A percentile compares a stretch with the other conserved stretches of the same genome.
phyloP scores from a whole-genome alignment of 2,329 filamentous ascomycete genomes.

The Grosmannia huntii region DNA sequence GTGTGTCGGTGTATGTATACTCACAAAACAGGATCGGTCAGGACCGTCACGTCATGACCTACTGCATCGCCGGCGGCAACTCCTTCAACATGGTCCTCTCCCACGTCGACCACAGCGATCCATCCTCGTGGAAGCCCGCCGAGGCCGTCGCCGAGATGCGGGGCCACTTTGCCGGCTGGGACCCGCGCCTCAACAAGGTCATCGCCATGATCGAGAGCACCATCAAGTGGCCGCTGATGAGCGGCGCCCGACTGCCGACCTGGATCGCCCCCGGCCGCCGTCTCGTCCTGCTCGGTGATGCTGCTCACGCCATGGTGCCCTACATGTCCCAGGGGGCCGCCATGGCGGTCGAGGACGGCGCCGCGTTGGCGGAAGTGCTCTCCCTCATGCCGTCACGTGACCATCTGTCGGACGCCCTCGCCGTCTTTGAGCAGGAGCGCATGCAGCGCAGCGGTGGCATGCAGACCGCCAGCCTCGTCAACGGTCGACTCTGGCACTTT shows the following conservation, averaged over 20 bases:
- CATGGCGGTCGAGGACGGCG: conserved; percentile 36
- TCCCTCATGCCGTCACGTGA: conserved; percentile 14
- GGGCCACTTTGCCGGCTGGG: conserved; percentile 23
- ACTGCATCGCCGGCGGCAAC: conserved; percentile 26
- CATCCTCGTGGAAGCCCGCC: conserved; percentile 2
- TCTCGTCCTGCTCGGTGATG: conserved; percentile 33
- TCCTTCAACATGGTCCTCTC: conserved; percentile 34
- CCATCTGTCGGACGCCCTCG: conserved; percentile 20
- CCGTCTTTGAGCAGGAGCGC: conserved; percentile 24
- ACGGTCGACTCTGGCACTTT: conserved; percentile 34
- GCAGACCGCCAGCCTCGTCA: conserved; percentile 31
- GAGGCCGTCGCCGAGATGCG: background rate
- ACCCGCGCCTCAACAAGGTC: conserved; percentile 24
- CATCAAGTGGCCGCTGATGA: conserved; percentile 21
- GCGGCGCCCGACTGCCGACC: conserved; percentile 28
- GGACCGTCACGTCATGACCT: conserved; percentile 31
- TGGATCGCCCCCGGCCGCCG: conserved; percentile 27
- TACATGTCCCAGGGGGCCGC: conserved; percentile 32
- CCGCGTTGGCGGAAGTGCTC: conserved; percentile 27
- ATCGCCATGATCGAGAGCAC: background rate
- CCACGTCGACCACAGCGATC: conserved; percentile 24
- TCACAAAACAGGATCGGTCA: conserved; percentile 23
- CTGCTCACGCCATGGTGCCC: conserved; percentile 36
- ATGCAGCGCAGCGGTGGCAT: conserved; percentile 22
- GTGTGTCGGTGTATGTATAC: background rate